These are phyloP conservation scores for Phytomonas francai DNA, from an alignment of 208 protist species.

Conservation along the genomic window DNA sequence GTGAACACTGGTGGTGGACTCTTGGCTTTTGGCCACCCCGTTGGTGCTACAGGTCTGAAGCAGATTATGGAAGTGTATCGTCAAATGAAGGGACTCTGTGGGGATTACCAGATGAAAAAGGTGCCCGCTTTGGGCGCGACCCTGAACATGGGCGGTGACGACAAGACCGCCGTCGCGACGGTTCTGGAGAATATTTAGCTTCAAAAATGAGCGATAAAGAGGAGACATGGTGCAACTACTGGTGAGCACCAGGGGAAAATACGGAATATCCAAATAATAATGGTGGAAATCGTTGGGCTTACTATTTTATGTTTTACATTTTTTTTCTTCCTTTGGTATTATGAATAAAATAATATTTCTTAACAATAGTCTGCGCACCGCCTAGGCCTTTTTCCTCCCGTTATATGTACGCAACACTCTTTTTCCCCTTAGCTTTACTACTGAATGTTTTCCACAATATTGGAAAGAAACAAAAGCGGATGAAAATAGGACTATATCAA, in stretches of 20 bases:
- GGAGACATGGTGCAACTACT: neutral
- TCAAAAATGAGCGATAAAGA: neutral
- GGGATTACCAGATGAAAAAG: slow-evolving; percentile 85
- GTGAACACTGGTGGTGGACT: slow-evolving; percentile 91
- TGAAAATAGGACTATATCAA: too few relatives aligned
- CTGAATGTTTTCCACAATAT: too few relatives aligned
- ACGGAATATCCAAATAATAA: neutral
- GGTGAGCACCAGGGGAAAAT: neutral
- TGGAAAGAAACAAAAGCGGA: too few relatives aligned
- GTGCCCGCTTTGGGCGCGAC: slow-evolving; percentile 70
- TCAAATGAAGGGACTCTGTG: slow-evolving; percentile 89
- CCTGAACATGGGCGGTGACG: slow-evolving; percentile 91
- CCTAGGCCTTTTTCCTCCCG: neutral
- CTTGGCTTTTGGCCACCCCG: slow-evolving; percentile 87
- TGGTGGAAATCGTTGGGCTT: neutral
- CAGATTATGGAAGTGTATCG: slow-evolving; percentile 89
- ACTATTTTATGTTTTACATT: slow-evolving; percentile 1
- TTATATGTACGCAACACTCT: neutral
- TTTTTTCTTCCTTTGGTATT: slow-evolving; percentile 7
- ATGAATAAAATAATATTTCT: neutral
- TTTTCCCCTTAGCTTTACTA: too few relatives aligned
- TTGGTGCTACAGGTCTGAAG: slow-evolving; percentile 88
- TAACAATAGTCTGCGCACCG: neutral
- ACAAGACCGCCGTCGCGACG: slow-evolving; percentile 86
- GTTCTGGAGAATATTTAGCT: slow-evolving; percentile 79